These are phyloP conservation scores for Aspergillus ellipticus DNA, from an alignment of 495 filamentous ascomycete genomes.

Conservation along the genomic window DNA sequence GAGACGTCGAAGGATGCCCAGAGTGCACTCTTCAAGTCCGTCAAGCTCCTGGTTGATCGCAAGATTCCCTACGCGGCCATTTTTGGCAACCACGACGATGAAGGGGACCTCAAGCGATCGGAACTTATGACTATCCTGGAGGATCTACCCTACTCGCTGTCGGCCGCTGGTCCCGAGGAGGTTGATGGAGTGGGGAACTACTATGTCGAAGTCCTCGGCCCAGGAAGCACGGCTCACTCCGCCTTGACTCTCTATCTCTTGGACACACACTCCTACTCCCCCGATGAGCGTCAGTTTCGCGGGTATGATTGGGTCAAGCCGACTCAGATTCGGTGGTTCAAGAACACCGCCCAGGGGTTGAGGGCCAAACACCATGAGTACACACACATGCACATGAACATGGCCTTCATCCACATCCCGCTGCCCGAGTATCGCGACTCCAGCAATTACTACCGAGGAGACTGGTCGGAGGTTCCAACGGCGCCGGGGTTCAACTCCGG, in stretches of 20 bases:
- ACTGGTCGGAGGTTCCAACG: constrained; percentile 72
- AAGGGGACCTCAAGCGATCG: constrained; percentile 71
- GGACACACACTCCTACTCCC: constrained; percentile 89
- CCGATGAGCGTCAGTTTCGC: constrained; percentile 76
- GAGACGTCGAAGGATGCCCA: constrained; percentile 90
- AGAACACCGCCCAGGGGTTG: constrained; percentile 63
- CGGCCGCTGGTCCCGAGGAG: constrained; percentile 71
- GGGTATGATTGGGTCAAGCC: constrained; percentile 98
- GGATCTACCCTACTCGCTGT: constrained; percentile 83
- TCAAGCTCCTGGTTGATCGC: constrained; percentile 77
- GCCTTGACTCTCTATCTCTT: constrained; percentile 91
- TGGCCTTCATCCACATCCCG: constrained; percentile 97
- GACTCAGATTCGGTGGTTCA: constrained; percentile 93
- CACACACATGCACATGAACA: constrained; percentile 86
- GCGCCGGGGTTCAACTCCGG: constrained; percentile 84
- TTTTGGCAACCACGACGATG: constrained; percentile 97
- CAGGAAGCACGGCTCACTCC: constrained; percentile 73
- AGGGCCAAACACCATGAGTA: constrained; percentile 74
- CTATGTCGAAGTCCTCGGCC: constrained; percentile 82
- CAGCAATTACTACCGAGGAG: constrained; percentile 53
- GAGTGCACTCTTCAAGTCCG: constrained; percentile 90
- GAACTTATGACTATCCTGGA: constrained; percentile 82
- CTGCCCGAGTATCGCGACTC: constrained; percentile 74
- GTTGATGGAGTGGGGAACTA: constrained; percentile 95
- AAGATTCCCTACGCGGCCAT: constrained; percentile 91